These are phyloP conservation scores for Aspergillus viridinutans DNA, from an alignment of 2,329 filamentous ascomycete species.

Conservation along the genomic window DNA sequence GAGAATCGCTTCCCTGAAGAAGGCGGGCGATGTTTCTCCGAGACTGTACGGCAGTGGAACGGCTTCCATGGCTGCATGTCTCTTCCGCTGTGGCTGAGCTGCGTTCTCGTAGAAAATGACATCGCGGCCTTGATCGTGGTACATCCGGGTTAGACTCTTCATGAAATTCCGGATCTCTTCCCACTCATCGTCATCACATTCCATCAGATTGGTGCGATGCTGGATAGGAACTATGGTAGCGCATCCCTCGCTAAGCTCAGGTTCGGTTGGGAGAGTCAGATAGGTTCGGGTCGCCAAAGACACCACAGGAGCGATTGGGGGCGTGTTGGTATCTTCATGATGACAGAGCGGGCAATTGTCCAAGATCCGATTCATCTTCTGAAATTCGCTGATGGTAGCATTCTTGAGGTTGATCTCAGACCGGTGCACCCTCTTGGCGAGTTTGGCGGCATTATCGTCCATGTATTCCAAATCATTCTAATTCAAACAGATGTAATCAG, in stretches of 20 bases:
- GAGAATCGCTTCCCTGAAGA: conserved; percentile 92
- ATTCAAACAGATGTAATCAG: conserved; percentile 12
- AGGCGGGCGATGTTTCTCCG: conserved; percentile 87
- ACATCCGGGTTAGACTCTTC: conserved; percentile 91
- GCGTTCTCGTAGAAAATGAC: conserved; percentile 99
- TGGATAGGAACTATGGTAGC: conserved; percentile 85
- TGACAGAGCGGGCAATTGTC: conserved; percentile 88
- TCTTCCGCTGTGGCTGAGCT: conserved; percentile 69
- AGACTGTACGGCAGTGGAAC: conserved; percentile 86
- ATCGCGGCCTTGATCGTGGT: conserved; percentile 85
- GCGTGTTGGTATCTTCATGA: conserved; percentile 75
- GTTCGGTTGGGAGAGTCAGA: conserved; percentile 83
- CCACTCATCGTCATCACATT: conserved; percentile 99
- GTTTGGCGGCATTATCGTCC: conserved; percentile 90
- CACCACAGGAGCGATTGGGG: conserved; percentile 78
- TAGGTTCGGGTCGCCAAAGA: conserved; percentile 82
- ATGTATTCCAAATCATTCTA: conserved; percentile 88
- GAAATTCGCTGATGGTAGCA: conserved; percentile 79
- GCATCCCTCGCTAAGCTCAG: conserved; percentile 77
- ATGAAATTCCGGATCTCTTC: conserved; percentile 99
- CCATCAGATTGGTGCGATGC: conserved; percentile 84
- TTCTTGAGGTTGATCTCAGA: conserved; percentile 85
- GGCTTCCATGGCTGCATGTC: conserved; percentile 79
- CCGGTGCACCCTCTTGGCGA: conserved; percentile 82
- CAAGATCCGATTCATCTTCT: conserved; percentile 80